Evolutionary conservation across 1,139 yeast genomes (phyloP), one percentile per base, ranked within the genome.

Genomic region (Blastobotrys persicus): DNA sequence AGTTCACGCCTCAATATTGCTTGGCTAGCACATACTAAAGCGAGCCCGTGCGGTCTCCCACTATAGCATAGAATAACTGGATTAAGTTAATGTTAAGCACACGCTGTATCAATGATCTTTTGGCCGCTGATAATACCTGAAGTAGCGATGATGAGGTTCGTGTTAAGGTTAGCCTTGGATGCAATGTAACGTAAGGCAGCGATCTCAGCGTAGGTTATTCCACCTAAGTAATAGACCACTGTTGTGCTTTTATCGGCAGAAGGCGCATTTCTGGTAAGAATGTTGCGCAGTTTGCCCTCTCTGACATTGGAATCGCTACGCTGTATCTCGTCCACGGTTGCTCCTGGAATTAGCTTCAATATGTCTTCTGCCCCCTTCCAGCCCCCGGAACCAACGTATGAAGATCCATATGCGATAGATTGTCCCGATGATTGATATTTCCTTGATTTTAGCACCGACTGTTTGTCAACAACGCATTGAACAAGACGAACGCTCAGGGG

Each of bases 121-220:
- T 63, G 59, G 42, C 80, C 76, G 50, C 77, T 77, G 42, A 83
- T 71, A 33, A 84, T 69, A 2, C 82, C 80, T 41, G 83, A 79
- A 12, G 85, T 76, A 20, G 85, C 66, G 1, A 84, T 69, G 1
- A 80, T 55, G 37, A 84, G 57, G 57, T 74, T 73, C 14, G 59
- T 57, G 9, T 55, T 47, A 11, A 42, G 47, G 34, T 51, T 48
- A n/a, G 53, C 46, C 47, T 68, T 67, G 46, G 69, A 67, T 47
- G 83, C 79, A 28, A 85, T 68, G 50, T 75, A 75, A 58, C 83
- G 72, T 49, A 87, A 72, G 16, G 88, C 81, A 11, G 88, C 76
- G 11, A 87, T 70, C 63, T 88, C 96, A 12, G 88, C 78, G 61
- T 85, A 77, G 0, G 95, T 85, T n/a, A 87, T 71, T 0, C 96